Base-by-base conservation (phyloP, 768 basidiomycete species). In the Amanita rubescens region DNA sequence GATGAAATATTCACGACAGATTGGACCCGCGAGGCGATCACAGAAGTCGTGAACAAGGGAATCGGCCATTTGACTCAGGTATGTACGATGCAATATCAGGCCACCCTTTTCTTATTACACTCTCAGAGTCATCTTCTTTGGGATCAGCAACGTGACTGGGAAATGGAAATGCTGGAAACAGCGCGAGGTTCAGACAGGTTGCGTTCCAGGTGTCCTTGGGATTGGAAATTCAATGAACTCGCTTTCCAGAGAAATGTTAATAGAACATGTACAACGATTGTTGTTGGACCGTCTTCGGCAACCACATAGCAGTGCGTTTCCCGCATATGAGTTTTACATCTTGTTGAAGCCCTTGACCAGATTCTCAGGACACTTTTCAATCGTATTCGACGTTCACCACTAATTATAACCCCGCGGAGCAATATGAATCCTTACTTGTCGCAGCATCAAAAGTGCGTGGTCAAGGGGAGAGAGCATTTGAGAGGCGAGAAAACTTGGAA, bases 321-420 rank as follows among this genome's bases (percentile, higher is more conserved):
- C 51, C 9, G 14, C 27, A 15, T 41, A 2, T 34, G 11, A 42
- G 22, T 33, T 20, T 25, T 20, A 30, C 20, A 22, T 20, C 22
- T 35, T 19, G 25, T 32, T 58, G n/a, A 49, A 46, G 17, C 22
- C 32, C 33, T 41, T n/a, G 39, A n/a, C 30, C 27, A 94, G 91
- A 81, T 55, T 77, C 84, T 52, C 90, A 91, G 37, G 80, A 87
- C 12, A 94, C 93, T 0, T 84, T 85, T 53, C 84, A 90, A 60
- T 75, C 80, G 2, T 98, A 95, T 65, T 96, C 94, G 0, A 79
- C 85, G 0, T 96, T 97, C 70, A 90, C 91, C 14, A 90, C 92
- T 0, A 78, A 80, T 51, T 78, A 87, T 66, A 80, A 84, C 60
- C 80, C 87, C 12, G 73, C 84, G 0, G 69, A 76, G n/a, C 77